Conservation (phyloP, 805 yeast species). For the Torulaspora maleeae region DNA sequence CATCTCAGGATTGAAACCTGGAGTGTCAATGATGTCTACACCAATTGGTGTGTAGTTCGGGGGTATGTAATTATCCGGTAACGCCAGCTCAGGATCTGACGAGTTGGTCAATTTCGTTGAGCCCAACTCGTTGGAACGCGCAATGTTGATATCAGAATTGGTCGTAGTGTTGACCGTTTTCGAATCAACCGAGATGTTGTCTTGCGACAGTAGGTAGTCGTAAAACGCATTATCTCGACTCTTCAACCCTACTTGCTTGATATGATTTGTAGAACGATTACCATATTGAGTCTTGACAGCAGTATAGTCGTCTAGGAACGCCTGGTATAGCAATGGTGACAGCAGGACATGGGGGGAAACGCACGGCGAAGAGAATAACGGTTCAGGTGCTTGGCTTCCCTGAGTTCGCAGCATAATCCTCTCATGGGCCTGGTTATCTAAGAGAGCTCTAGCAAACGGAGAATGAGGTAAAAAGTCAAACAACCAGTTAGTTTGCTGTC, state of each 20-base stretch:
- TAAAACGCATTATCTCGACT: slow-evolving; percentile 12
- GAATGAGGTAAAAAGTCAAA: slow-evolving; percentile 49
- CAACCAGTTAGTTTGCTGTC: slow-evolving; percentile 53
- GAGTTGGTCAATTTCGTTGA: slow-evolving; percentile 1
- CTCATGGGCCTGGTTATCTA: slow-evolving; percentile 46
- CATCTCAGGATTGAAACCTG: slow-evolving; percentile 60
- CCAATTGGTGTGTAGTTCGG: slow-evolving; percentile 57
- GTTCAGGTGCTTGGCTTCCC: slow-evolving; percentile 24
- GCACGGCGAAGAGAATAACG: slow-evolving; percentile 32
- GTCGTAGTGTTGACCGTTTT: slow-evolving; percentile 11
- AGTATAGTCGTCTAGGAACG: slow-evolving; percentile 29
- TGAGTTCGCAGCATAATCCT: slow-evolving; percentile 38
- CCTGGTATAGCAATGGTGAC: slow-evolving; percentile 39
- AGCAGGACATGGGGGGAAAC: slow-evolving; percentile 31
- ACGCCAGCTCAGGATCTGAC: not conserved
- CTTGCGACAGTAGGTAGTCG: slow-evolving; percentile 8
- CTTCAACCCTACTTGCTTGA: slow-evolving; percentile 12
- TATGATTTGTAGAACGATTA: slow-evolving; percentile 17
- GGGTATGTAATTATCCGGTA: slow-evolving; percentile 37
- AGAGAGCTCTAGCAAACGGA: slow-evolving; percentile 38
- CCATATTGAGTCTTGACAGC: slow-evolving; percentile 16
- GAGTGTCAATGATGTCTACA: slow-evolving; percentile 70
- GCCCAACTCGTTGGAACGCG: slow-evolving; percentile 9
- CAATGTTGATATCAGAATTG: slow-evolving; percentile 17
- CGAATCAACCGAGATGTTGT: not conserved